These are phyloP conservation scores for Scedosporium apiospermum DNA, from an alignment of 2,329 filamentous ascomycete species.

Conservation along the genomic window DNA sequence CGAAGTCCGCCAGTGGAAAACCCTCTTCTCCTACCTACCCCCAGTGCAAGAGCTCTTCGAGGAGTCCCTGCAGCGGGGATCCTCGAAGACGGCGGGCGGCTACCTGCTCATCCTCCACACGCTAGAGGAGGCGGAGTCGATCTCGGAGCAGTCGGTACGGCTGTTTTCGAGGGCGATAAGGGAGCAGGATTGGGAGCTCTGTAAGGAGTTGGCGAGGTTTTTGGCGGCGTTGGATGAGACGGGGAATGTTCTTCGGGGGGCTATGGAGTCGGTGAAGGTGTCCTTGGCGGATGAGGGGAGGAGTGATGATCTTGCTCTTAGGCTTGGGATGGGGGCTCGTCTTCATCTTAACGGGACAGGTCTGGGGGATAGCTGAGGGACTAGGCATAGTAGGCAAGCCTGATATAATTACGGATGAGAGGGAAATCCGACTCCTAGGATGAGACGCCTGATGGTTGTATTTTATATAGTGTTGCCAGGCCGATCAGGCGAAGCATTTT, in stretches of 20 bases:
- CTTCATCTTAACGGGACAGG: not conserved
- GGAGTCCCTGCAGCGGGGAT: constrained; percentile 74
- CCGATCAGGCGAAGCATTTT: too few relatives aligned
- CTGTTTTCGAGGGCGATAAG: constrained; percentile 72
- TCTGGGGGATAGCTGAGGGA: not conserved
- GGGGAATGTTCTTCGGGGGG: constrained; percentile 67
- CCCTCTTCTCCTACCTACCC: constrained; percentile 83
- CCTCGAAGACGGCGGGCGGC: constrained; percentile 88
- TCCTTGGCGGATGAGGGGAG: not conserved
- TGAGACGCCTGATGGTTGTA: too few relatives aligned
- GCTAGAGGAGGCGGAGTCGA: constrained; percentile 57
- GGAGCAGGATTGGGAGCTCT: constrained; percentile 89
- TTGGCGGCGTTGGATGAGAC: constrained; percentile 84
- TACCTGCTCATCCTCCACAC: constrained; percentile 94
- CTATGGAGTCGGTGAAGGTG: constrained; percentile 52
- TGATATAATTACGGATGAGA: too few relatives aligned
- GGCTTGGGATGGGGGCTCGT: not conserved
- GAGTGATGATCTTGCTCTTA: constrained; percentile 3
- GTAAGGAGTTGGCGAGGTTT: constrained; percentile 91
- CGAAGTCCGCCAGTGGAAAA: constrained; percentile 89
- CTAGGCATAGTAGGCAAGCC: not conserved
- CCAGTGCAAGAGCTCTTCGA: constrained; percentile 89
- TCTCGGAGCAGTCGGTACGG: constrained; percentile 69
- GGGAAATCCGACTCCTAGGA: too few relatives aligned
- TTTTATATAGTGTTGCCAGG: too few relatives aligned